Conservation (phyloP, 345 rosid species). For the Salix arbutifolia region DNA sequence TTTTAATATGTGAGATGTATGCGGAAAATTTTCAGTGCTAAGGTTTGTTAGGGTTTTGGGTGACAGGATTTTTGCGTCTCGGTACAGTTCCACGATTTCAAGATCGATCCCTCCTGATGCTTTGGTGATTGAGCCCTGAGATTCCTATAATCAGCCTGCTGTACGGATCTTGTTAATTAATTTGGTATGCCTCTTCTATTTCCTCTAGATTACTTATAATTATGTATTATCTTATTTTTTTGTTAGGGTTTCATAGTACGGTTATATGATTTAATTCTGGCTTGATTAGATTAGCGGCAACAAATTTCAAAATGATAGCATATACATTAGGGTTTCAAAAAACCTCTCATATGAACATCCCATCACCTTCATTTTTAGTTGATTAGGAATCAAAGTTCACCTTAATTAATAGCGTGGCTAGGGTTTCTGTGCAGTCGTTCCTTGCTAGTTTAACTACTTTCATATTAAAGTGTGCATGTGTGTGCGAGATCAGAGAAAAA, state of each 20-base stretch:
- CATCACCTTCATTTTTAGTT: neutral
- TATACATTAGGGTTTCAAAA: neutral
- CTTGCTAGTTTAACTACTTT: neutral
- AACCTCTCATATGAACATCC: neutral
- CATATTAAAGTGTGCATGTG: neutral
- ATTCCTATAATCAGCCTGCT: constrained; percentile 9
- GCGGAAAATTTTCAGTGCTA: neutral
- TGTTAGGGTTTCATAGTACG: constrained; percentile 12
- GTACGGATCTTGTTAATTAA: constrained; percentile 11
- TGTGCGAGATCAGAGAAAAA: neutral
- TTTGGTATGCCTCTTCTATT: constrained; percentile 4
- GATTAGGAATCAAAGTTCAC: neutral
- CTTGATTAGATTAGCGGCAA: neutral
- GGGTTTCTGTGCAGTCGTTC: constrained; percentile 6
- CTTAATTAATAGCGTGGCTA: neutral
- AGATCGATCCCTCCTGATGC: constrained; percentile 25
- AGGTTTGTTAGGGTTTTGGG: constrained; percentile 21
- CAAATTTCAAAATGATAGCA: neutral
- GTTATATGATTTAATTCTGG: neutral
- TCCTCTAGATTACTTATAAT: neutral
- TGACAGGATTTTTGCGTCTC: constrained; percentile 31
- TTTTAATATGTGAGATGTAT: constrained; percentile 5
- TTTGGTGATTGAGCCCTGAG: constrained; percentile 36
- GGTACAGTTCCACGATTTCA: constrained; percentile 37
- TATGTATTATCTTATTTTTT: neutral